Base-by-base conservation (phyloP, 2,329 filamentous ascomycete species). In the Aspergillus spinulosporus region DNA sequence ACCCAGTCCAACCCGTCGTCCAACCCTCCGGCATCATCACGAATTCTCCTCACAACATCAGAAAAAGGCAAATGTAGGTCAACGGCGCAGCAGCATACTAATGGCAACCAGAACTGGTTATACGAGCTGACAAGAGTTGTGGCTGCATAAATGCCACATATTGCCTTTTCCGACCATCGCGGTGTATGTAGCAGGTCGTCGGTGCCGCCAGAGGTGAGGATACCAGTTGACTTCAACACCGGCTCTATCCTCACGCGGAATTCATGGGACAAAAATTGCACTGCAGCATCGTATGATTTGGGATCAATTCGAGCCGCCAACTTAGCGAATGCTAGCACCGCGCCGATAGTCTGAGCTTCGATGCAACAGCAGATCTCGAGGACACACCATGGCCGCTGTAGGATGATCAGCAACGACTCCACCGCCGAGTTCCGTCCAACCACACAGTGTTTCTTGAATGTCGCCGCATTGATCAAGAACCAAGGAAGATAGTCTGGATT, bases 311-410 rank as follows among this genome's bases (percentile, higher is more conserved):
- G 36, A 7, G 52, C 15, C 5, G 62, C 60, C 5, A 54, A 4
- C 4, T 2, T 32, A 2, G 55, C 57, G 42, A 64, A 58, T 7
- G 32, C 29, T 7, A 45, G 29, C n/a, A 58, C 48, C 6, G 56
- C 47, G 1, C 43, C 48, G 12, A 64, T 44, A 0, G 56, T 61
- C 31, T 52, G 4, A 5, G 50, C 48, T 12, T 59, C 55, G 39
- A 56, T 46, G 49, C 62, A 64, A 31, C 36, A 40, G 34, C 61
- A 63, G 3, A 62, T 40, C 49, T 64, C 62, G 3, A 64, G 57
- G 5, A 64, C 57, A 50, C 62, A 64, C 62, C 62, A 64, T 2
- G 62, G 62, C 9, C 58, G 62, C 34, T 60, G 62, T 11, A 62
- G 46, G 28, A 64, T 40, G 11, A 61, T 45, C 7, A 64, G 54